phyloP scores from a whole-genome alignment of 441 rosid genomes.

The Populus trichocarpa region DNA sequence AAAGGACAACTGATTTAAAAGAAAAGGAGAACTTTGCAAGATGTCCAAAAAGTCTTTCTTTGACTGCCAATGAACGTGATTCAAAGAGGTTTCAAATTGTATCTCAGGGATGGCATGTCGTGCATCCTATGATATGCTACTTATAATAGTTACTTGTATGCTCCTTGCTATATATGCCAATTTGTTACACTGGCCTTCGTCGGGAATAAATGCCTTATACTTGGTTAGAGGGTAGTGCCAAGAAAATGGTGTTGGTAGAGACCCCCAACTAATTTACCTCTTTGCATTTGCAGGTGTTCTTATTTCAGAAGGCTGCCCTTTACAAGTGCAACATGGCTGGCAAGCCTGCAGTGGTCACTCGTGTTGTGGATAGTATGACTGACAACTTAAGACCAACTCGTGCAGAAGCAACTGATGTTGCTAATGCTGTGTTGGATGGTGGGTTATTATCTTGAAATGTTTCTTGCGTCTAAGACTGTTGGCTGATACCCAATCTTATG shows the following conservation, averaged over 20 bases:
- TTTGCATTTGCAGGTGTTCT: constrained; percentile 63
- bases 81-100: not conserved
- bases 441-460: constrained; percentile 8
- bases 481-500: not conserved
- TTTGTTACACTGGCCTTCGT: not conserved
- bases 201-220: not conserved
- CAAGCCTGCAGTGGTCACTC: constrained; percentile 95
- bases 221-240: not conserved
- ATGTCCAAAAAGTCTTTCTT: not conserved
- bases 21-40: not conserved
- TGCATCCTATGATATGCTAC: not conserved
- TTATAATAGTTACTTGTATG: not conserved
- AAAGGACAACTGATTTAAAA: not conserved
- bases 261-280: constrained; percentile 1
- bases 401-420: constrained; percentile 99
- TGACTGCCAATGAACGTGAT: not conserved
- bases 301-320: constrained; percentile 94
- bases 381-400: constrained; percentile 97
- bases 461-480: constrained; percentile 6
- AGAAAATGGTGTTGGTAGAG: not conserved
- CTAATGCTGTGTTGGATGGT: constrained; percentile 99
- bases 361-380: constrained; percentile 99
- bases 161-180: not conserved
- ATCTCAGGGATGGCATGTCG: not conserved
- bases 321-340: constrained; percentile 99